A percentile compares a stretch with the other conserved stretches of the same genome.
These are phyloP conservation scores for Syzygium aromaticum DNA, from an alignment of 345 rosid genomes.

Conservation along the genomic window DNA sequence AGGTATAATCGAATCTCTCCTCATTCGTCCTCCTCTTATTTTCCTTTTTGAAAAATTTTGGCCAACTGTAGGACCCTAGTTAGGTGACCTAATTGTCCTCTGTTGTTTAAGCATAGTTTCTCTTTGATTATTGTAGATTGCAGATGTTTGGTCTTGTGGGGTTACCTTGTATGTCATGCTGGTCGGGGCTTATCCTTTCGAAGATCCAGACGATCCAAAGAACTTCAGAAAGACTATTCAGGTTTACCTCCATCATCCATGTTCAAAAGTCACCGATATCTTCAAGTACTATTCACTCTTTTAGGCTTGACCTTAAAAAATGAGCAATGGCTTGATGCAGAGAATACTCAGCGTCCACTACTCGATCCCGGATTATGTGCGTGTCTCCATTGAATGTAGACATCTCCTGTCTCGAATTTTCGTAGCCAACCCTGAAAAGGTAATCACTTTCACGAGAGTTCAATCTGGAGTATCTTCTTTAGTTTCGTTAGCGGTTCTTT, in stretches of 20 bases:
- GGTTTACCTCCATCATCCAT: conserved; percentile 16
- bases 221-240: conserved; percentile 72
- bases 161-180: conserved; percentile 81
- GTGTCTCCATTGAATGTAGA: conserved; percentile 65
- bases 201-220: conserved; percentile 71
- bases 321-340: conserved; percentile 29
- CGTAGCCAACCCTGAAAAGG: conserved; percentile 78
- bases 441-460: neutral
- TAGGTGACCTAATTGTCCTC: neutral
- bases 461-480: neutral
- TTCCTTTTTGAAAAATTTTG: neutral
- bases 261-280: neutral
- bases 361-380: conserved; percentile 82
- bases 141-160: conserved; percentile 92
- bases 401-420: conserved; percentile 80
- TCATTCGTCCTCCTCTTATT: neutral
- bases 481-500: neutral
- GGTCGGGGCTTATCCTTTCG: conserved; percentile 84
- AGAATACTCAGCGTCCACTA: conserved; percentile 82
- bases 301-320: neutral
- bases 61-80: neutral
- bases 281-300: neutral
- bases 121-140: conserved; percentile 29
- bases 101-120: neutral
- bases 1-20: conserved; percentile 25